These are phyloP conservation scores for Sugiyamaella pinicola DNA, from an alignment of 1,139 yeast species.

Conservation along the genomic window DNA sequence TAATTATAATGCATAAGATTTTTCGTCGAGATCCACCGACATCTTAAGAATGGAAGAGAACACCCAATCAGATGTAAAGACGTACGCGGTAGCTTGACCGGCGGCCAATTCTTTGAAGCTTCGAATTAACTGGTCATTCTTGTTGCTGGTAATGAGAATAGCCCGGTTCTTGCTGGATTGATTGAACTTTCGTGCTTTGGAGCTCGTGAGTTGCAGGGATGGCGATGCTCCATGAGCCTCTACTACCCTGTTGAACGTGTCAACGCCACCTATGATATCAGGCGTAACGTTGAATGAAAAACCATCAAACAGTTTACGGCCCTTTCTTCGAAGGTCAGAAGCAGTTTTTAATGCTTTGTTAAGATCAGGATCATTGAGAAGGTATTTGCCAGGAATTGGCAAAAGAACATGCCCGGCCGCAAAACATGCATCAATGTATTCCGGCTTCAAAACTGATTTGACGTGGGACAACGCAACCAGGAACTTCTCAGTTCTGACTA, in stretches of 20 bases:
- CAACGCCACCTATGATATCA: conserved; percentile 68
- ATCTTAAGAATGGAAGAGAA: conserved; percentile 28
- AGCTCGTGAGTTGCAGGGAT: conserved; percentile 18
- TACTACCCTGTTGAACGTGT: conserved; percentile 62
- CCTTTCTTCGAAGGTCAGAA: conserved; percentile 32
- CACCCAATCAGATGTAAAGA: conserved; percentile 30
- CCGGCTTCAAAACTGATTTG: conserved; percentile 44
- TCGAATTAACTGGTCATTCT: conserved; percentile 17
- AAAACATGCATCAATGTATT: conserved; percentile 38
- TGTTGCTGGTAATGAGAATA: conserved; percentile 23
- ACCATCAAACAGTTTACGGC: conserved; percentile 47
- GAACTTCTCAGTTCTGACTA: conserved; percentile 84
- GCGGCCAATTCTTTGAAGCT: conserved; percentile 19
- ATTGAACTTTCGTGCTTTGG: conserved; percentile 22
- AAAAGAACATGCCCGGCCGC: conserved; percentile 21
- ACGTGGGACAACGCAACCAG: conserved; percentile 50
- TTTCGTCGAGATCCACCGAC: conserved; percentile 15
- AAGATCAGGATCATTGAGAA: conserved; percentile 30
- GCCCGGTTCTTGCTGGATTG: conserved; percentile 13
- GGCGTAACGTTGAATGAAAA: conserved; percentile 58
- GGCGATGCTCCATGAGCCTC: conserved; percentile 63
- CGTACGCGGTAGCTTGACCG: conserved; percentile 9
- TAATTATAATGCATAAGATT: conserved; percentile 7
- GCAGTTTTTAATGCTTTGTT: conserved; percentile 35
- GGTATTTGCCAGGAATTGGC: conserved; percentile 38